Conservation (phyloP, 805 yeast genomes). For the Sugiyamaella valdiviana region DNA sequence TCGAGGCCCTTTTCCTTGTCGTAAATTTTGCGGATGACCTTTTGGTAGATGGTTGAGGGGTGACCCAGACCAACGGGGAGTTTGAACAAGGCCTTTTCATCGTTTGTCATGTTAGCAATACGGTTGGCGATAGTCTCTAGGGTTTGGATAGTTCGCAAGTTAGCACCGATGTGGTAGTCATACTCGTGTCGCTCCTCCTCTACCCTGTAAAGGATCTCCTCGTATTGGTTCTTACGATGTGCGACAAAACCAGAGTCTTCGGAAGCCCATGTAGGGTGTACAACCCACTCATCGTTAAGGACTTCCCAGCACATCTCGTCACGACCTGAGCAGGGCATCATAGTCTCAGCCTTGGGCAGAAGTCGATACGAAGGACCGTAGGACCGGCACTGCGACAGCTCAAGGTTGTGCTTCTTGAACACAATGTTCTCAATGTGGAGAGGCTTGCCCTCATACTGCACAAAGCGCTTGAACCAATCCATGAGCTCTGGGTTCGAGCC, state of each 20-base stretch:
- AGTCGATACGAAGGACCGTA: constrained; percentile 93
- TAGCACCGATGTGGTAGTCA: constrained; percentile 92
- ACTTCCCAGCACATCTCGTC: constrained; percentile 99
- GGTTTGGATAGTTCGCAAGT: constrained; percentile 89
- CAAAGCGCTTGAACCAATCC: constrained; percentile 88
- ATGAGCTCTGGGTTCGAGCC: constrained; percentile 75
- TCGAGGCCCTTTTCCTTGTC: constrained; percentile 94
- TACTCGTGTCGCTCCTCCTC: constrained; percentile 98
- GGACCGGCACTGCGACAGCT: constrained; percentile 82
- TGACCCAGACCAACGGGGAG: constrained; percentile 93
- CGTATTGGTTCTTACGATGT: constrained; percentile 97
- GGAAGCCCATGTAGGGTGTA: constrained; percentile 99
- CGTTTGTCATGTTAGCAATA: constrained; percentile 85
- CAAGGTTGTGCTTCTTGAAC: constrained; percentile 86
- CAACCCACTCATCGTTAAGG: constrained; percentile 97
- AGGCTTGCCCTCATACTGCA: constrained; percentile 82
- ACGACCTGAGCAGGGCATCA: constrained; percentile 96
- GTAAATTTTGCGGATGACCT: constrained; percentile 85
- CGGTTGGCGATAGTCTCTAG: constrained; percentile 92
- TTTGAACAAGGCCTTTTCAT: constrained; percentile 79
- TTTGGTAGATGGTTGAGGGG: constrained; percentile 88
- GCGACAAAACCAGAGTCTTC: constrained; percentile 98
- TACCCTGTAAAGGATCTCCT: constrained; percentile 87
- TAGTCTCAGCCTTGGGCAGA: constrained; percentile 87
- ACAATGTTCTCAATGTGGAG: constrained; percentile 78